These are phyloP conservation scores for Starmera stellimalicola DNA, from an alignment of 1,139 yeast genomes.

Conservation along the genomic window DNA sequence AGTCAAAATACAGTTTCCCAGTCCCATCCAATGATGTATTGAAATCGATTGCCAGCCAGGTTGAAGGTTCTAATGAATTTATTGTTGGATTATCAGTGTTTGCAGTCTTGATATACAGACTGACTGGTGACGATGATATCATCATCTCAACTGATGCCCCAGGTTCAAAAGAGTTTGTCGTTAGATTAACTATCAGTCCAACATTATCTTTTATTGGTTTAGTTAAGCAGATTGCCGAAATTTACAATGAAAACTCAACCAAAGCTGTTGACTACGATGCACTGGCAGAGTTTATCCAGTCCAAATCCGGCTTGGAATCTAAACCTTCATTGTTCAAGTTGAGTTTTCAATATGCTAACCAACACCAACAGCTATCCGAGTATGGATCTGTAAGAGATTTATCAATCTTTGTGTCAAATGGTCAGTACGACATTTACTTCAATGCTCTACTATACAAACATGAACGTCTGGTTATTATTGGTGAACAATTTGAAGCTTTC, in stretches of 20 bases:
- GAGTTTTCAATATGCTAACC: conserved; percentile 45
- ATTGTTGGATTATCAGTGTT: conserved; percentile 57
- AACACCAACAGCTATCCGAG: conserved; percentile 33
- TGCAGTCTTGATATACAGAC: conserved; percentile 62
- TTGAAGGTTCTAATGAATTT: conserved; percentile 29
- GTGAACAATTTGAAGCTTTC: conserved; percentile 64
- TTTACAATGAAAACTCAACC: conserved; percentile 31
- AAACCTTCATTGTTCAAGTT: conserved; percentile 37
- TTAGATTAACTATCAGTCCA: conserved; percentile 52
- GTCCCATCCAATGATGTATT: conserved; percentile 21
- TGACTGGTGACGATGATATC: conserved; percentile 92
- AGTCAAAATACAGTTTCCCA: conserved; percentile 39
- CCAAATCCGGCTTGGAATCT: conserved; percentile 39
- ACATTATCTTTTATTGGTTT: conserved; percentile 45
- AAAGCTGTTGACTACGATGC: conserved; percentile 46
- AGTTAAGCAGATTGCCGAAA: conserved; percentile 32
- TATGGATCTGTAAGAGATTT: conserved; percentile 54
- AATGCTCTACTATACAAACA: conserved; percentile 68
- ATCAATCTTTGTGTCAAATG: conserved; percentile 38
- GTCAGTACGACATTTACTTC: conserved; percentile 40
- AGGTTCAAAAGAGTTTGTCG: conserved; percentile 39
- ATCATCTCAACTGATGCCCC: conserved; percentile 62
- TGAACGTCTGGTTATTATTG: conserved; percentile 58
- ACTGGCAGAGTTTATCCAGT: conserved; percentile 43
- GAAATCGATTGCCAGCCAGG: conserved; percentile 16